Conservation (phyloP, 75 land plant genomes). For the Ceratopteris richardii region DNA sequence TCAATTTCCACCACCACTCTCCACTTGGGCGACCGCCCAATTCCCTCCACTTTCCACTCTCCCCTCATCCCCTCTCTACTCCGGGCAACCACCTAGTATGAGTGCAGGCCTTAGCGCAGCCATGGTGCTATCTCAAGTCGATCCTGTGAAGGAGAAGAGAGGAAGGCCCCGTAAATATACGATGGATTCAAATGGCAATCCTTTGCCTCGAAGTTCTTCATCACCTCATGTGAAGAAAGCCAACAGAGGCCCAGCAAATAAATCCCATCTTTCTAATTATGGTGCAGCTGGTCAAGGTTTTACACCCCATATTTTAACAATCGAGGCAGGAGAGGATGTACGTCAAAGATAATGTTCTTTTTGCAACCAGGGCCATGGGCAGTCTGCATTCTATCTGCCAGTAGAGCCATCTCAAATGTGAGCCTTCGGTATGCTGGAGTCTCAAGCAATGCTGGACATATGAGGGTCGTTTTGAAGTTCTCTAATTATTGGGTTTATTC, state of each 20-base stretch:
- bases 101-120: not conserved
- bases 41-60: too few species aligned
- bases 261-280: not conserved
- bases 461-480: slow-evolving; percentile 77
- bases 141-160: slow-evolving; percentile 52
- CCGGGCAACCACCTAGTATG: too few species aligned
- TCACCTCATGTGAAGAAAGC: slow-evolving; percentile 7
- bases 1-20: too few species aligned
- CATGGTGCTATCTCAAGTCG: slow-evolving; percentile 4
- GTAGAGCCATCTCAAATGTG: slow-evolving; percentile 38
- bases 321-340: slow-evolving; percentile 52
- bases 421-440: slow-evolving; percentile 32
- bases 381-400: slow-evolving; percentile 38
- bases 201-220: slow-evolving; percentile 34
- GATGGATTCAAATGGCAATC: slow-evolving; percentile 28
- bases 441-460: slow-evolving; percentile 29
- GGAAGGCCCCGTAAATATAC: slow-evolving; percentile 61
- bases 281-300: slow-evolving; percentile 51
- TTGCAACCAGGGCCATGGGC: slow-evolving; percentile 35
- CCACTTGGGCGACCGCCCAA: too few species aligned
- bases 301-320: slow-evolving; percentile 52
- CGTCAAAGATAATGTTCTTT: slow-evolving; percentile 26
- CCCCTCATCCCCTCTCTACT: too few species aligned
- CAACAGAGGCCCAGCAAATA: not conserved
- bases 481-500: slow-evolving; percentile 53